These are phyloP conservation scores for Arabidopsis lyrata DNA, from an alignment of 441 rosid genomes.

Conservation along the genomic window DNA sequence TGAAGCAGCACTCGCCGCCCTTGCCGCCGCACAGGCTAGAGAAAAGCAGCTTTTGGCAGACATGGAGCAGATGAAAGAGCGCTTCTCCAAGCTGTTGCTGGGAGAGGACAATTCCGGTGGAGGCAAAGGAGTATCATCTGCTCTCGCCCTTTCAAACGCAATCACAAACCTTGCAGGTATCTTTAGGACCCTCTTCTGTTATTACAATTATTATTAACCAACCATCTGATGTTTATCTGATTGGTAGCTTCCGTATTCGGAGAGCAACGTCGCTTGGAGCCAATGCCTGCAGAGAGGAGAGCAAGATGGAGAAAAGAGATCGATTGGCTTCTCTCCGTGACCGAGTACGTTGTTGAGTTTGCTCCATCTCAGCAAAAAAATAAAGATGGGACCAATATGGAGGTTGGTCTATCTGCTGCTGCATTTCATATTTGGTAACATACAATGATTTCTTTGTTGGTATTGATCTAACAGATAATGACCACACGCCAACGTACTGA, in stretches of 20 bases:
- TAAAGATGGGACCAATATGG: slow-evolving; percentile 86
- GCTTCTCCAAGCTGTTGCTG: slow-evolving; percentile 77
- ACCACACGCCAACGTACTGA: slow-evolving; percentile 81
- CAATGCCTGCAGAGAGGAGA: slow-evolving; percentile 82
- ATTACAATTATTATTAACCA: not conserved
- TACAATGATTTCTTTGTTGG: not conserved
- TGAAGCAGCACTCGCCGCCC: slow-evolving; percentile 42
- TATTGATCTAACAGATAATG: slow-evolving; percentile 67
- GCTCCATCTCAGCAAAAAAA: slow-evolving; percentile 83
- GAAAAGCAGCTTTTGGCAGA: slow-evolving; percentile 62
- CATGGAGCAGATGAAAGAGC: slow-evolving; percentile 89
- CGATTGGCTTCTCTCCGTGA: slow-evolving; percentile 86
- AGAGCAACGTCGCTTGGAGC: slow-evolving; percentile 84
- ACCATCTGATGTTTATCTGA: not conserved
- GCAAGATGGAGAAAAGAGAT: slow-evolving; percentile 92
- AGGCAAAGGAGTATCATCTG: slow-evolving; percentile 97
- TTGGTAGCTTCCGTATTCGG: slow-evolving; percentile 89
- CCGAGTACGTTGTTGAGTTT: slow-evolving; percentile 84
- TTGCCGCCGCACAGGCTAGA: slow-evolving; percentile 38
- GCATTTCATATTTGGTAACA: slow-evolving; percentile 1
- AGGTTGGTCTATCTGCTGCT: slow-evolving; percentile 56
- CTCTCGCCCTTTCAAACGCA: slow-evolving; percentile 95
- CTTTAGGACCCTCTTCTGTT: not conserved
- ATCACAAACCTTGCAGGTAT: slow-evolving; percentile 92
- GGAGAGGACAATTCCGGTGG: slow-evolving; percentile 99